Conservation (phyloP, 352 stramenopile species). For the Pythium utonaiense region DNA sequence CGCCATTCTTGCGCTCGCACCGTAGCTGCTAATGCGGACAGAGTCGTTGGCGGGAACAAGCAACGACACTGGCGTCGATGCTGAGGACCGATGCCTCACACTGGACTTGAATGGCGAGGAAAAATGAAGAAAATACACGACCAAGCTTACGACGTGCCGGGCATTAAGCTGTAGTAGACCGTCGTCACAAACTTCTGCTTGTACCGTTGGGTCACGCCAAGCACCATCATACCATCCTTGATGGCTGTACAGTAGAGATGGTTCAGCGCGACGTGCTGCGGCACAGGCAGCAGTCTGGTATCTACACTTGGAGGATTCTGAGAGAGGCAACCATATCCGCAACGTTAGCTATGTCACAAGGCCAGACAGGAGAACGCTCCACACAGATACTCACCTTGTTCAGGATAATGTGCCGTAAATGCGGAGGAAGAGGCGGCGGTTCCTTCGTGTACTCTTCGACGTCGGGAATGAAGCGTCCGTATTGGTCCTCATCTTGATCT, state of each 20-base stretch:
- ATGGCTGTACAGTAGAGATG: constrained; percentile 99
- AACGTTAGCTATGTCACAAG: neutral
- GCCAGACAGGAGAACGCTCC: no score
- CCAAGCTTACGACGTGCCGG: constrained; percentile 64
- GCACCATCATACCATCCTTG: constrained; percentile 99
- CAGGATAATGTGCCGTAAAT: constrained; percentile 99
- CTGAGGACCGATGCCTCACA: neutral
- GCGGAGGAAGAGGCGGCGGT: constrained; percentile 95
- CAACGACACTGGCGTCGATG: neutral
- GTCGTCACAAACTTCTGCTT: constrained; percentile 98
- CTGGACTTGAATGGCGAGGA: neutral
- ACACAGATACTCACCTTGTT: constrained; percentile 89
- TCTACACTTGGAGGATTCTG: constrained; percentile 92
- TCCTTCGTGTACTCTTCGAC: constrained; percentile 99
- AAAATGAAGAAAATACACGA: neutral
- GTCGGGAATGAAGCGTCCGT: constrained; percentile 95
- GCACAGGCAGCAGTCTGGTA: constrained; percentile 93
- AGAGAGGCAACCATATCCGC: constrained; percentile 7
- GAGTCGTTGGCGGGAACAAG: neutral
- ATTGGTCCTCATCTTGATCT: constrained; percentile 86
- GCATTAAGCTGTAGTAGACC: constrained; percentile 96
- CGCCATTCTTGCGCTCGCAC: neutral
- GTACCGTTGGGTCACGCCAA: constrained; percentile 97
- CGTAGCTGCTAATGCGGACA: neutral
- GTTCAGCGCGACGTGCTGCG: constrained; percentile 98